Evolutionary conservation across 2,329 filamentous ascomycete species (phyloP).

Genomic region (Periconia sp.): DNA sequence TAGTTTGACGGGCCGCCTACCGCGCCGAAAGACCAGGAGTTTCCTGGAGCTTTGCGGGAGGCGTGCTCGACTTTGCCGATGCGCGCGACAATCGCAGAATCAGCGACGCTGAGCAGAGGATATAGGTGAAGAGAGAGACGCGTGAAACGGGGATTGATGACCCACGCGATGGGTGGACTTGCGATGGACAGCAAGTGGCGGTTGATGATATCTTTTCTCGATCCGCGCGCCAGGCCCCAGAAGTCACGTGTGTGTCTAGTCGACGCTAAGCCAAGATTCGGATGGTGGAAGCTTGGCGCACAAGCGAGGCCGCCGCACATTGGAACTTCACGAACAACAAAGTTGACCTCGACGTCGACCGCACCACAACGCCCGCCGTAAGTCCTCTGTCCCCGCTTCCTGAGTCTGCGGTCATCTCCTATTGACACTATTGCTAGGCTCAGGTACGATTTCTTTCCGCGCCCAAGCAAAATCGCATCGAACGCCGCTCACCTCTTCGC

Average conservation of each 20-base stretch:
- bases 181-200: constrained; percentile 33
- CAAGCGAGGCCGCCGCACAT: constrained; percentile 16
- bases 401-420: too few relatives aligned
- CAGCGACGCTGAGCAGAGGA: constrained; percentile 10
- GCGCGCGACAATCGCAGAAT: constrained; percentile 3
- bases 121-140: constrained; percentile 20
- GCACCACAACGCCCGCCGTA: constrained; percentile 39
- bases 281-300: neutral
- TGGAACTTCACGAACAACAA: constrained; percentile 13
- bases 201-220: constrained; percentile 31
- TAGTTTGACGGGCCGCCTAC: constrained; percentile 12
- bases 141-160: constrained; percentile 24
- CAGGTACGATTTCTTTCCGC: constrained; percentile 29
- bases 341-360: constrained; percentile 31
- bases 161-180: constrained; percentile 36
- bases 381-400: constrained; percentile 24
- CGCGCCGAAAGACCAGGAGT: constrained; percentile 27
- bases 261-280: constrained; percentile 7
- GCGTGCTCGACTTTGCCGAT: constrained; percentile 21
- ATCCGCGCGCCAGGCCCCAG: constrained; percentile 14
- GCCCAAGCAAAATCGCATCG: constrained; percentile 10
- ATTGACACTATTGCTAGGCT: constrained; percentile 26
- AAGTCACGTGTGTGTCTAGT: constrained; percentile 16
- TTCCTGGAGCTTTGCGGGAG: constrained; percentile 31
- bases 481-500: constrained; percentile 31